These are phyloP conservation scores for Plasmopara muralis DNA, from an alignment of 352 stramenopile species.

Conservation along the genomic window DNA sequence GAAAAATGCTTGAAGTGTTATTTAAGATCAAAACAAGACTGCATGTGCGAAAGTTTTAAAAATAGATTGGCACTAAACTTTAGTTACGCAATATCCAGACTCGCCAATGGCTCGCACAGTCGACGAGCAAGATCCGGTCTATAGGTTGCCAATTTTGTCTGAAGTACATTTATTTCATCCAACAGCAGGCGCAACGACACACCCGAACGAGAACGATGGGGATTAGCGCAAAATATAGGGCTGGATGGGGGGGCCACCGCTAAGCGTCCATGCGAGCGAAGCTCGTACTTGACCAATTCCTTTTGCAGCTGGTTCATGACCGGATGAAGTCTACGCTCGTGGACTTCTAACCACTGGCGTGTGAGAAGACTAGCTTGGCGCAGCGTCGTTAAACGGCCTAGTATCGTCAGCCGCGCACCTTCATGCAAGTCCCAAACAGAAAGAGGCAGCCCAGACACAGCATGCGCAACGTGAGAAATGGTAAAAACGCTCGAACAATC, in stretches of 20 bases:
- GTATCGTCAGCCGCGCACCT: conserved; percentile 47
- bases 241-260: no score
- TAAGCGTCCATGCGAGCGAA: no score
- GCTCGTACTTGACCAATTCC: no score
- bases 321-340: conserved; percentile 33
- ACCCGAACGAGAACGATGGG: no score
- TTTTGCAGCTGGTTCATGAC: no score
- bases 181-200: no score
- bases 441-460: conserved; percentile 34
- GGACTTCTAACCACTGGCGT: conserved; percentile 56
- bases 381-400: conserved; percentile 61
- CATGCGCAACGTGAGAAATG: conserved; percentile 58
- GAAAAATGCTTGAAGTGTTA: not conserved
- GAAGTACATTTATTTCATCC: not conserved
- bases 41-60: not conserved
- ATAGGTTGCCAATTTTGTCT: conserved; percentile 41
- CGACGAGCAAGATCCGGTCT: conserved; percentile 49
- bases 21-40: not conserved
- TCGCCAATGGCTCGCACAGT: conserved; percentile 34
- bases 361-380: conserved; percentile 69
- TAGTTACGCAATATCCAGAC: conserved; percentile 20
- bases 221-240: no score
- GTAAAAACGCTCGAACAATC: conserved; percentile 1
- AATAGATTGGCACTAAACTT: no score
- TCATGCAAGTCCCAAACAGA: conserved; percentile 64